Base-by-base conservation (phyloP, 2,329 filamentous ascomycete species). In the Beauveria sp. region DNA sequence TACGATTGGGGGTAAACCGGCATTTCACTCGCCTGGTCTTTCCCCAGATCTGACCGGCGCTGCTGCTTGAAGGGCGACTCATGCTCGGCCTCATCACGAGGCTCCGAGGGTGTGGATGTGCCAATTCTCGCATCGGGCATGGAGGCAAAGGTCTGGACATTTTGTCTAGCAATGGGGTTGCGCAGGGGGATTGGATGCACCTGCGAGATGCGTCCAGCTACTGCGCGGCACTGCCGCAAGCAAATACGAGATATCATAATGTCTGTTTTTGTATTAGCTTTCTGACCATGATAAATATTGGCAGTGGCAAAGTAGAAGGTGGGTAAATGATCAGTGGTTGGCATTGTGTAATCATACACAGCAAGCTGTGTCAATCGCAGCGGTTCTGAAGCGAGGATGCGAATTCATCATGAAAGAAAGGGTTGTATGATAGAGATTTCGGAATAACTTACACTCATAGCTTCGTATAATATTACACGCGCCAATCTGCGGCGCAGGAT, bases 331-430 rank as follows among this genome's bases (percentile, higher is more conserved):
- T 77, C 75, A 78, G 75, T 68, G 42, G 68, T 69, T 71, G 70
- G 76, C 75, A 73, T 70, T 67, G 70, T 77, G 61, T 73, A 71
- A 75, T 78, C 77, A 77, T 65, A 49, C 74, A 74, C 75, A 74
- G 74, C 72, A 72, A 73, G 72, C 75, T 72, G 74, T 71, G 73
- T 79, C 75, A 78, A 77, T 76, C 77, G 77, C 77, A 79, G 77
- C 77, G 77, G 77, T 79, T 78, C 77, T 79, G 75, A 77, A 76
- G 74, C 74, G 74, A 75, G 63, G 67, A 71, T 74, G 74, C 73
- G 67, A 71, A 59, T 68, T 78, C 75, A 79, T 79, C 77, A 79
- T 74, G n/a, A 8, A 51, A 68, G 26, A 52, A 30, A 49, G 49
- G 26, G 22, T 8, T 22, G 14, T 5, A 3, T 6, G 12, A 24